Evolutionary conservation across 495 filamentous ascomycete species (phyloP), one percentile per base, ranked within the genome.

Genomic region (Terfezia claveryi): DNA sequence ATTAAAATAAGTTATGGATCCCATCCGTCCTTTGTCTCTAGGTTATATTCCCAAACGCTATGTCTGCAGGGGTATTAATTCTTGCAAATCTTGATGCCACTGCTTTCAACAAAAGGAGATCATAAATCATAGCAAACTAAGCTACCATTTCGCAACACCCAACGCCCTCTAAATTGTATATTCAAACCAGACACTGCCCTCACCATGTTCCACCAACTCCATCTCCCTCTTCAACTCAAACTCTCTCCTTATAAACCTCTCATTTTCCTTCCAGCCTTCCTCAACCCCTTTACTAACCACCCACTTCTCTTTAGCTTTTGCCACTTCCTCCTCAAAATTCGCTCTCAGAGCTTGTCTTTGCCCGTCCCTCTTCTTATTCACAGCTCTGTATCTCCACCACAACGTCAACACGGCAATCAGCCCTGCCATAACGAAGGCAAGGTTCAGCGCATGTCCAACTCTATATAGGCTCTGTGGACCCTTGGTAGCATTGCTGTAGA

Each of bases 391-490:
- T 10, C 69, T 56, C 32, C 65, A 62, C 58, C 85, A 86, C n/a
- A 68, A 67, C 23, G 76, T 61, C 4, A 76, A 44, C 0, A 74
- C 68, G 0, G 81, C 81, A 37, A 80, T 58, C 50, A 83, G 71
- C 0, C 83, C 82, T 4, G 68, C 62, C 0, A 68, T 59, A n/a
- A 80, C 77, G 58, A 87, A 87, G 0, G 66, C 79, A 23, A 89
- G 67, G 57, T 84, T 82, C 27, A 87, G 64, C 5, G 70, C 71
- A 63, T 87, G 82, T 0, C 84, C 84, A 4, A 86, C 72, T 2
- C 73, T 67, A 57, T 81, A 88, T 20, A 46, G 3, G 12, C 8
- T 20, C 12, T 46, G 14, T 17, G 74, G 68, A 0, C 82, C 82
- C 8, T 69, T 68, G 58, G 87, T 82, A 23, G 70, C 69, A 6